Evolutionary conservation across 768 basidiomycete genomes (phyloP).

Genomic region (Cantharellus anzutake): DNA sequence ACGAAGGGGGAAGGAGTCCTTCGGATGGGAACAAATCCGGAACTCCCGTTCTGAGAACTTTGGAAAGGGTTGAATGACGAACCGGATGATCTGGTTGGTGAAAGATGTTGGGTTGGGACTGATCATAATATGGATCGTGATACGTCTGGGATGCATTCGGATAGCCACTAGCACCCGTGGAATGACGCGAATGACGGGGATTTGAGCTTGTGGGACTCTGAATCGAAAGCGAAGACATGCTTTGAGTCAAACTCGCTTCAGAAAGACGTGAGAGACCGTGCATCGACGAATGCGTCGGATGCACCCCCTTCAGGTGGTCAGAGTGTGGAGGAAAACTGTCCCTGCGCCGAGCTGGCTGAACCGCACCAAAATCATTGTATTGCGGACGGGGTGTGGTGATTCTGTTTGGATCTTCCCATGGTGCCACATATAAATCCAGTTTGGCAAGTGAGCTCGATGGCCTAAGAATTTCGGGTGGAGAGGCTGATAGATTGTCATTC

Average conservation of each 20-base stretch:
- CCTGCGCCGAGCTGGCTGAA: neutral
- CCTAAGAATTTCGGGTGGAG: conserved; percentile 40
- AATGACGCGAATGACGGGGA: neutral
- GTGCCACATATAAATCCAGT: conserved; percentile 41
- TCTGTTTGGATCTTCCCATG: neutral
- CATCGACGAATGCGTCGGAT: neutral
- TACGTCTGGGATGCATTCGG: neutral
- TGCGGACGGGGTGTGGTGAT: neutral
- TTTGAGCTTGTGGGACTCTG: neutral
- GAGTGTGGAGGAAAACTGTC: neutral
- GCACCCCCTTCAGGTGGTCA: neutral
- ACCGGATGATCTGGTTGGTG: too few relatives aligned
- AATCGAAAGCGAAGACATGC: neutral
- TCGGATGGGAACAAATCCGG: neutral
- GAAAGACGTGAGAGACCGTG: neutral
- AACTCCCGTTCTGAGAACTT: neutral
- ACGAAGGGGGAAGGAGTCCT: neutral
- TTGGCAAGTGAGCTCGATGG: conserved; percentile 41
- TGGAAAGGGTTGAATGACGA: neutral
- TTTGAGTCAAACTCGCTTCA: neutral
- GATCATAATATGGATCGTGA: neutral
- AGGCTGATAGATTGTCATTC: conserved; percentile 21
- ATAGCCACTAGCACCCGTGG: neutral
- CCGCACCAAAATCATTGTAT: conserved; percentile 1
- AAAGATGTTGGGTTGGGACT: too few relatives aligned